Base-by-base conservation (phyloP, 768 basidiomycete species). In the Paxillus ammoniavirescens region DNA sequence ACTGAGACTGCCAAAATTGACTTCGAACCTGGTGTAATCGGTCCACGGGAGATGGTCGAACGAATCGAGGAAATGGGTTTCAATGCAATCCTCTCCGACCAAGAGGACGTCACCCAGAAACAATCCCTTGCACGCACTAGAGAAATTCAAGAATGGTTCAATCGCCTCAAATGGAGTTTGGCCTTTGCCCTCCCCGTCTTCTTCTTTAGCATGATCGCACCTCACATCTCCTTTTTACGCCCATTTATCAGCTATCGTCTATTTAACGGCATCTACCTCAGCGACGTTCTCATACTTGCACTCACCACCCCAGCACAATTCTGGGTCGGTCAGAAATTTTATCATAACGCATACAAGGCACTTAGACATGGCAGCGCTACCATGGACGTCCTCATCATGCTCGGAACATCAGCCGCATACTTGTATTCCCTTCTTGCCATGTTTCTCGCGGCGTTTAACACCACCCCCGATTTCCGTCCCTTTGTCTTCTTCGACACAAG, bases 401-500 rank as follows among this genome's bases (percentile, higher is more conserved):
- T 98, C 33, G 97, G 96, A 47, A 98, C 96, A 4, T 89, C 93
- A 0, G 87, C 96, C 0, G 91, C 97, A 8, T 98, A 96, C 68
- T 78, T 87, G 60, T 99, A 98, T 72, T 98, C 96, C 1, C 55
- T 93, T 23, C 71, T 82, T 55, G 72, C 80, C 43, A 79, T 99
- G 76, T 42, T 91, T 55, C 74, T 74, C 47, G 88, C 91, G 6
- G 67, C 78, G 4, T 79, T 87, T 70, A 83, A 84, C 63, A 70
- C 77, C 5, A 81, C 87, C 9, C 79, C 86, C 0, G 78, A 78
- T 41, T 91, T 80, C 66, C 86, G 82, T 17, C 96, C 97, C 2
- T 82, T 88, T 67, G 81, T 93, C 42, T 98, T 98, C 73, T 98
- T 98, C 75, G 97, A 99, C 73, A 98, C 97, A 2, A 97, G 93